phyloP scores from a whole-genome alignment of 2,329 filamentous ascomycete species.

The Coleophoma crateriformis region DNA sequence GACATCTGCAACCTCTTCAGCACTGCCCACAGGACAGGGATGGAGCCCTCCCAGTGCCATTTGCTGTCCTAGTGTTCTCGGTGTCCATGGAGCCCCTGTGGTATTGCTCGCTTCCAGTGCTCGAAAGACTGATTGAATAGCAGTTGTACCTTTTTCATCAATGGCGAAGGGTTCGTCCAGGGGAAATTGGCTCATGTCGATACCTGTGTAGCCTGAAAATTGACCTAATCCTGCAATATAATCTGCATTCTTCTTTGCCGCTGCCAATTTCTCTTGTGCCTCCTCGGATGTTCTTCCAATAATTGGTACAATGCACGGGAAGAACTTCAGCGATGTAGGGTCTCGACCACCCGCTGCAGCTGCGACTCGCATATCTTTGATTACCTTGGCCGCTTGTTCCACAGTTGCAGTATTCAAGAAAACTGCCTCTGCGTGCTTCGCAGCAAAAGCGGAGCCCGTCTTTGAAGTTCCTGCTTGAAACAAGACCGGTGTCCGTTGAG shows the following conservation, averaged over 20 bases:
- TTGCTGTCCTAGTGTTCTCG: slow-evolving; percentile 61
- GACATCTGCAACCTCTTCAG: slow-evolving; percentile 59
- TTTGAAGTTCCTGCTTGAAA: slow-evolving; percentile 64
- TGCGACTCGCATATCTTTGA: slow-evolving; percentile 54
- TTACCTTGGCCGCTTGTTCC: slow-evolving; percentile 50
- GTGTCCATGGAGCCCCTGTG: slow-evolving; percentile 35
- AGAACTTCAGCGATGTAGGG: slow-evolving; percentile 55
- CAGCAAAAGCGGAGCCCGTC: slow-evolving; percentile 60
- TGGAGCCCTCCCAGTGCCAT: slow-evolving; percentile 63
- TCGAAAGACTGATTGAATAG: slow-evolving; percentile 29
- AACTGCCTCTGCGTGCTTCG: slow-evolving; percentile 64
- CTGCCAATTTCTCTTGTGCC: slow-evolving; percentile 52
- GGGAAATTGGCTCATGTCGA: slow-evolving; percentile 37
- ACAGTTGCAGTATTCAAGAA: slow-evolving; percentile 62
- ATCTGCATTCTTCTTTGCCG: slow-evolving; percentile 38
- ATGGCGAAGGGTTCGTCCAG: slow-evolving; percentile 47
- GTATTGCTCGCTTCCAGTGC: slow-evolving; percentile 28
- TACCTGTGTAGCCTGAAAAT: slow-evolving; percentile 41
- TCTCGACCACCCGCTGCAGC: slow-evolving; percentile 47
- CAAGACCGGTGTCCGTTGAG: slow-evolving; percentile 62
- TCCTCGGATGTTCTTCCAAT: slow-evolving; percentile 57
- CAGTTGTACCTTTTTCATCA: background rate
- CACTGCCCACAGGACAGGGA: slow-evolving; percentile 36
- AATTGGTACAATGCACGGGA: slow-evolving; percentile 35
- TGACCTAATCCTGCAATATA: slow-evolving; percentile 35